phyloP scores from a whole-genome alignment of 1,139 yeast genomes.

The Casaregolazyma suthepensis region DNA sequence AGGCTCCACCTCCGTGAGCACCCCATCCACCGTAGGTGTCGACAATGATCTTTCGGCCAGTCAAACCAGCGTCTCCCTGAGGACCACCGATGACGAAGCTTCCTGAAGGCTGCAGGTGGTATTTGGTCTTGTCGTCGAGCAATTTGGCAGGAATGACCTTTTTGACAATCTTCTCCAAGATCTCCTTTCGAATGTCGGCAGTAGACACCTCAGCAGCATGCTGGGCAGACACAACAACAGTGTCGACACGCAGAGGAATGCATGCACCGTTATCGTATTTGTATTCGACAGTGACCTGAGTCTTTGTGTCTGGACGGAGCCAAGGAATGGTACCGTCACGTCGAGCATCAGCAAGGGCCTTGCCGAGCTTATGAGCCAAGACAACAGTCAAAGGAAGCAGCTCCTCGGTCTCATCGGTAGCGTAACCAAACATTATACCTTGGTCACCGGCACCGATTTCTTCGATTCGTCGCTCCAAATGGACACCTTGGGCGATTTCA shows the following conservation, averaged over 20 bases:
- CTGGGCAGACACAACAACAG: constrained; percentile 95
- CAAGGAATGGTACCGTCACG: constrained; percentile 90
- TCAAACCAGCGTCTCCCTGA: constrained; percentile 99
- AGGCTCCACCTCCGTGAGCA: constrained; percentile 99
- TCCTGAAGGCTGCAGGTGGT: constrained; percentile 99
- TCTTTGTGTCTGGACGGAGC: constrained; percentile 99
- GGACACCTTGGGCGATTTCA: constrained; percentile 99
- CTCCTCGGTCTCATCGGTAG: constrained; percentile 98
- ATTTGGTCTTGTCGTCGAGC: constrained; percentile 89
- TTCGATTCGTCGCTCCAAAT: constrained; percentile 93
- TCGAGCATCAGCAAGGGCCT: constrained; percentile 95
- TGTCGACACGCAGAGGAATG: constrained; percentile 92
- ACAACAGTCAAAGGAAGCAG: constrained; percentile 91
- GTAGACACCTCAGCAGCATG: constrained; percentile 95
- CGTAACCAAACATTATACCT: constrained; percentile 99
- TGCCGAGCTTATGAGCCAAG: constrained; percentile 92
- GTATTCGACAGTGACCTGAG: constrained; percentile 98
- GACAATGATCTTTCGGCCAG: constrained; percentile 99
- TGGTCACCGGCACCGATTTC: constrained; percentile 99
- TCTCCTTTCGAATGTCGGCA: constrained; percentile 77
- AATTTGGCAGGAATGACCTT: constrained; percentile 87
- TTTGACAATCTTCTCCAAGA: constrained; percentile 73
- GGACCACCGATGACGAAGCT: constrained; percentile 99
- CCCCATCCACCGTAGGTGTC: constrained; percentile 99
- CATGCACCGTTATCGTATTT: constrained; percentile 92